Evolutionary conservation across 2,329 filamentous ascomycete species (phyloP).

Genomic region (Erysiphe pulchra): DNA sequence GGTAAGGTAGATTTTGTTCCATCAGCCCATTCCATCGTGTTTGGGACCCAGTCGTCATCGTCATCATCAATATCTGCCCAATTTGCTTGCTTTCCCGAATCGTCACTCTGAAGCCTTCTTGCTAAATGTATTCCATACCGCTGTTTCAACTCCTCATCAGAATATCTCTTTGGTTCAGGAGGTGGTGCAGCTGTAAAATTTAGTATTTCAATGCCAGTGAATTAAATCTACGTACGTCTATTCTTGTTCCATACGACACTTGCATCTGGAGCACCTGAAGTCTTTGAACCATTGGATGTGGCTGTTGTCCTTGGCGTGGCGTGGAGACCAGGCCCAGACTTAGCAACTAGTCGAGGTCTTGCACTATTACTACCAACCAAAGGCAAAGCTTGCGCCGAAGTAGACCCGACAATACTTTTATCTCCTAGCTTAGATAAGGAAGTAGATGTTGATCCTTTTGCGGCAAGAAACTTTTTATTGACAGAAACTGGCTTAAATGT

Average conservation of each 20-base stretch:
- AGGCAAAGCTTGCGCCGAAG: constrained; percentile 19
- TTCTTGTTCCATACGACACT: constrained; percentile 78
- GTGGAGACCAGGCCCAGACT: constrained; percentile 35
- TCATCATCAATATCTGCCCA: constrained; percentile 84
- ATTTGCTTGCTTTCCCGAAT: constrained; percentile 48
- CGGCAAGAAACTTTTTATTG: constrained; percentile 60
- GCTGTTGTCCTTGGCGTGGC: constrained; percentile 20
- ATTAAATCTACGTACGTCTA: constrained; percentile 30
- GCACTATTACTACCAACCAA: constrained; percentile 22
- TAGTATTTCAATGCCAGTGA: constrained; percentile 6
- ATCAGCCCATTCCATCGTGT: constrained; percentile 70
- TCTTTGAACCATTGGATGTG: constrained; percentile 27
- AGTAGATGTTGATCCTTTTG: constrained; percentile 28
- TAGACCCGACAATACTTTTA: constrained; percentile 21
- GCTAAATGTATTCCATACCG: constrained; percentile 73
- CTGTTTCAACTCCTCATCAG: constrained; percentile 62
- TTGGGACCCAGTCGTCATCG: constrained; percentile 66
- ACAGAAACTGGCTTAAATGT: constrained; percentile 71
- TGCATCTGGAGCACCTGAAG: constrained; percentile 37
- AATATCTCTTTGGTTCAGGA: constrained; percentile 56
- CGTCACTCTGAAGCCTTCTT: constrained; percentile 50
- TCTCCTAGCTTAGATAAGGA: constrained; percentile 24
- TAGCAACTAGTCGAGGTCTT: constrained; percentile 50
- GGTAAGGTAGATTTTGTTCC: constrained; percentile 60
- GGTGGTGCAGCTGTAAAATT: constrained; percentile 26